Base-by-base conservation (phyloP, 2,329 filamentous ascomycete species). In the Penicillium janthinellum region DNA sequence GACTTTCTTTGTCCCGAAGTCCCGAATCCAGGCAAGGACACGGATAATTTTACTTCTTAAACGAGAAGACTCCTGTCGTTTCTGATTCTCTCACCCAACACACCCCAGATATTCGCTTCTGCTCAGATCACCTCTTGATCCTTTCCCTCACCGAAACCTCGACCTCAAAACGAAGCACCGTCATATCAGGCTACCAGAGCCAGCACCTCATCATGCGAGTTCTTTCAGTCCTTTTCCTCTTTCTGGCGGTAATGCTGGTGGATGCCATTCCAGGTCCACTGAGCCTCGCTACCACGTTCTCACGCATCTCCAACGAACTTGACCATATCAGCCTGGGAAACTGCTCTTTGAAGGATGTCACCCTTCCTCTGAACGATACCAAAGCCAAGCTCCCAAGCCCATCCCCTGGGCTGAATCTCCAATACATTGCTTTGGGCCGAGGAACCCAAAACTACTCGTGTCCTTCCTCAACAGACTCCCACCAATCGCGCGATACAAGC, bases 371-470 rank as follows among this genome's bases (percentile, higher is more conserved):
- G 12, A 58, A 63, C 31, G 57, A 67, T 8, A 66, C 69, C 15
- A 54, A 60, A 3, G 38, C 57, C 12, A 49, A 64, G 4, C 71
- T 80, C 2, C 71, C 76, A 14, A 35, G 35, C 5, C 75, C 75
- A 10, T 64, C 70, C 3, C 41, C 56, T 6, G 64, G 64, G 17
- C 56, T 76, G 39, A 67, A 61, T 8, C 77, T 83, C 51, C 73
- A 79, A 58, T 76, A 79, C 61, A 68, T 83, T 52, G 77, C 77
- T 5, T 62, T 82, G 20, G 82, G 81, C 56, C 71, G 75, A 25
- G 82, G 82, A 41, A 81, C 79, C 12, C 81, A 84, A 62, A 83
- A 83, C 72, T 84, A 82, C 66, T 79, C 78, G 15, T 83, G 81
- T 62, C 51, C 64, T 2, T 64, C 73, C 38, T 64, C 66, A 37